Evolutionary conservation across 805 yeast genomes (phyloP), one percentile per base, ranked within the genome.

Genomic region (Wickerhamomyces strasburgensis): DNA sequence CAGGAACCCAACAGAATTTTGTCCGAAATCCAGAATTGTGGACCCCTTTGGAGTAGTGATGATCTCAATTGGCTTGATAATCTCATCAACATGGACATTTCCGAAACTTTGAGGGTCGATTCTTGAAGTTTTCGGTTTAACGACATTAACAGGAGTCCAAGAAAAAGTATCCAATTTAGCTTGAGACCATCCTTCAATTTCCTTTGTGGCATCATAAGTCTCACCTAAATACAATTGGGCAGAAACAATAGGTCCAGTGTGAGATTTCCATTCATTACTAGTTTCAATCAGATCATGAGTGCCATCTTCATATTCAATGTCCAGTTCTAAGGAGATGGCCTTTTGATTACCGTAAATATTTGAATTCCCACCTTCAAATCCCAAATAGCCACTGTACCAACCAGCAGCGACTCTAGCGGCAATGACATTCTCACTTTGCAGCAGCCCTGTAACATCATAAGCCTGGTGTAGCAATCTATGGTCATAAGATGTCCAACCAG

Each of bases 401-500:
- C 48, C 48, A 14, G 48, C 25, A 6, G 34, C 48, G 6, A 44
- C 48, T 28, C 48, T 39, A 9, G 33, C 46, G 17, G 44, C 48
- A 26, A 44, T 44, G n/a, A 39, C 41, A 27, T 44, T 37, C 7
- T 21, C 25, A 21, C 7, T 21, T 1, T n/a, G 19, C n/a, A 44
- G 16, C 7, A 32, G 16, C 2, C 13, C 14, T 10, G 47, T 34
- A 16, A 38, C 44, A 25, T 42, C 49, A 18, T 37, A 45, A 14
- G 42, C 44, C 29, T 45, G 49, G 23, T 45, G 49, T 2, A 45
- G 31, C 14, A 45, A 15, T 34, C 49, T 35, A 34, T 45, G 44
- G n/a, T 45, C 39, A 26, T 45, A 45, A 11, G 39, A 35, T 3
- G 49, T 42, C 49, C 49, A 45, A 5, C 47, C 44, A 6, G 49